Conservation (phyloP, 139 green algal species). For the Bryopsis sp. region DNA sequence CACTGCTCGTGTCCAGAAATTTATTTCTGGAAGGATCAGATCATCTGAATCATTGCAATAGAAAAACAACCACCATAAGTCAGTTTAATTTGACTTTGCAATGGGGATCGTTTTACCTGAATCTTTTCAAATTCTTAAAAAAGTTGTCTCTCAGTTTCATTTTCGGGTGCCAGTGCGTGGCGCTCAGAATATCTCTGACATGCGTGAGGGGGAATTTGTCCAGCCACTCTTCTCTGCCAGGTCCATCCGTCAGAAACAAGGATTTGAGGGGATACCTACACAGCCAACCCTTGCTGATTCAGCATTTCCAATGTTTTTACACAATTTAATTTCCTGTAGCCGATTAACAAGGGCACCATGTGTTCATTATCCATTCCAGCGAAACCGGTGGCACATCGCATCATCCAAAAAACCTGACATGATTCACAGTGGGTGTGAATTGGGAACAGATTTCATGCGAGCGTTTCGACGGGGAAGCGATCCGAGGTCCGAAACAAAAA, state of each 20-base stretch:
- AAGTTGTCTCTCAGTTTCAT: background rate
- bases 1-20: too few relatives aligned
- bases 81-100: too few relatives aligned
- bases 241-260: conserved; percentile 16
- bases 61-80: too few relatives aligned
- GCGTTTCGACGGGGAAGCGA: background rate
- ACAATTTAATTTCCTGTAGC: too few relatives aligned
- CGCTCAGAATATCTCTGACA: conserved; percentile 3
- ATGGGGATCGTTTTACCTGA: too few relatives aligned
- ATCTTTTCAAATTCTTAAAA: background rate
- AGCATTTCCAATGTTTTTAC: too few relatives aligned
- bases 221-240: conserved; percentile 5
- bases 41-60: too few relatives aligned
- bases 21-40: too few relatives aligned
- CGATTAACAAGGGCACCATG: too few relatives aligned
- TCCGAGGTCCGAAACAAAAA: background rate
- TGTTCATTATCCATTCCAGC: too few relatives aligned
- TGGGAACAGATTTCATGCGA: background rate
- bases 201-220: background rate
- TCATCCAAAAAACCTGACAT: background rate
- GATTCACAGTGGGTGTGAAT: background rate
- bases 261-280: conserved; percentile 16
- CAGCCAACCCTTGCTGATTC: too few relatives aligned
- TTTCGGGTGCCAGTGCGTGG: conserved; percentile 9
- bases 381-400: background rate